phyloP scores from a whole-genome alignment of 2,329 filamentous ascomycete genomes.

The Madurella fahalii region DNA sequence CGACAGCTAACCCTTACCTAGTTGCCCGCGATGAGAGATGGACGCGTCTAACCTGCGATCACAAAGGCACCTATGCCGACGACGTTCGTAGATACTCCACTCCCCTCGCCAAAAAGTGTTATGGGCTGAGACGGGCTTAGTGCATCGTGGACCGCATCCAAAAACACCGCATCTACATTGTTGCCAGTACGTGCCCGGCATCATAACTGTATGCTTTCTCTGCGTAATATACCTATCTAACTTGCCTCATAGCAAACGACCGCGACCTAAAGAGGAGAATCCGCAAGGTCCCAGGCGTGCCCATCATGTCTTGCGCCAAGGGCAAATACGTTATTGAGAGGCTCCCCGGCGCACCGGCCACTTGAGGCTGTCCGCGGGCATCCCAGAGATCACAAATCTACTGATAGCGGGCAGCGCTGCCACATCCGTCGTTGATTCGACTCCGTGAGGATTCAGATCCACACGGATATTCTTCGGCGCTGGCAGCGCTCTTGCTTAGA shows the following conservation, averaged over 20 bases:
- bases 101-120: neutral
- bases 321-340: conserved; percentile 95
- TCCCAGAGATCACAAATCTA: neutral
- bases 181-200: conserved; percentile 57
- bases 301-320: conserved; percentile 74
- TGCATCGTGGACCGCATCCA: conserved; percentile 72
- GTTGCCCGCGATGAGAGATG: conserved; percentile 80
- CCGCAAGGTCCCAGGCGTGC: conserved; percentile 68
- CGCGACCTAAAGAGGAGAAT: conserved; percentile 77
- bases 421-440: too few species aligned
- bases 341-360: conserved; percentile 76
- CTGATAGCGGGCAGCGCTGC: too few species aligned
- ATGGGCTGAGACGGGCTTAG: conserved; percentile 57
- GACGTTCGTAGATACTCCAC: conserved; percentile 19
- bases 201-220: conserved; percentile 22
- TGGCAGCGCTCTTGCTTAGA: neutral
- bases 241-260: conserved; percentile 51
- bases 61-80: conserved; percentile 81
- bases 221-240: conserved; percentile 20
- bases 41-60: conserved; percentile 80
- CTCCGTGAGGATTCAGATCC: too few species aligned
- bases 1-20: conserved; percentile 54
- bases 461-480: too few species aligned
- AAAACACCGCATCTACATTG: conserved; percentile 73
- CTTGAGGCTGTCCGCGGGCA: conserved; percentile 29